Conservation (phyloP, 129 eudicot species). For the Scalesia atractyloides region DNA sequence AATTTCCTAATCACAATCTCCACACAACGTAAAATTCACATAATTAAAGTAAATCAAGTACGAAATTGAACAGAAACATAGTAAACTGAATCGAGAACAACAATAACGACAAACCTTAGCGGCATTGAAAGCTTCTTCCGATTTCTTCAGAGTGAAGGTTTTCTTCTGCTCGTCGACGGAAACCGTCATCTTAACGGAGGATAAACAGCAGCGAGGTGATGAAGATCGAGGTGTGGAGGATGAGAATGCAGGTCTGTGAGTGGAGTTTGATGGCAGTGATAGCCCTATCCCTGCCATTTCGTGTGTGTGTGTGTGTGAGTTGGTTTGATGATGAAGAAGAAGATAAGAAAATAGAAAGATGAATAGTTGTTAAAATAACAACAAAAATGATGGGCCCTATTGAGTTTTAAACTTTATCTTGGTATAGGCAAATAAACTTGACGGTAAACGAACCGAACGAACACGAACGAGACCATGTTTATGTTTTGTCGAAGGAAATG, state of each 20-base stretch:
- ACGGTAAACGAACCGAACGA: too few relatives aligned
- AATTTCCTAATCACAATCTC: background rate
- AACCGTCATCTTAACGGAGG: conserved; percentile 54
- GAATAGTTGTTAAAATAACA: too few relatives aligned
- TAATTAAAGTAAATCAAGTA: background rate
- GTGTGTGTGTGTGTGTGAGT: background rate
- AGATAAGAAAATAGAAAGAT: background rate
- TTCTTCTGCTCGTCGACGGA: conserved; percentile 64
- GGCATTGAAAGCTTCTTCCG: conserved; percentile 82
- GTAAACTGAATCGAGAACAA: background rate
- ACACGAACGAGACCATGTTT: too few relatives aligned
- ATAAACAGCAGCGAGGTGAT: conserved; percentile 32
- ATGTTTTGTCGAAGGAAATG: too few relatives aligned
- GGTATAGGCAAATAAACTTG: too few relatives aligned
- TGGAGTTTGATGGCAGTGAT: conserved; percentile 42
- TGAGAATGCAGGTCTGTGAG: conserved; percentile 26
- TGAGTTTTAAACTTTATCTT: too few relatives aligned
- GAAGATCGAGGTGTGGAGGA: conserved; percentile 30
- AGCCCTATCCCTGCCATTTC: conserved; percentile 50
- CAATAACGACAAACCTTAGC: conserved; percentile 63
- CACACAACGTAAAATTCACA: background rate
- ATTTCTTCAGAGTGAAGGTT: conserved; percentile 71
- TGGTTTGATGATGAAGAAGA: background rate
- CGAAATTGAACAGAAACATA: background rate
- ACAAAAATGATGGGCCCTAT: too few relatives aligned